Evolutionary conservation across 2,329 filamentous ascomycete genomes (phyloP).

Genomic region (Colletotrichum abscissum): DNA sequence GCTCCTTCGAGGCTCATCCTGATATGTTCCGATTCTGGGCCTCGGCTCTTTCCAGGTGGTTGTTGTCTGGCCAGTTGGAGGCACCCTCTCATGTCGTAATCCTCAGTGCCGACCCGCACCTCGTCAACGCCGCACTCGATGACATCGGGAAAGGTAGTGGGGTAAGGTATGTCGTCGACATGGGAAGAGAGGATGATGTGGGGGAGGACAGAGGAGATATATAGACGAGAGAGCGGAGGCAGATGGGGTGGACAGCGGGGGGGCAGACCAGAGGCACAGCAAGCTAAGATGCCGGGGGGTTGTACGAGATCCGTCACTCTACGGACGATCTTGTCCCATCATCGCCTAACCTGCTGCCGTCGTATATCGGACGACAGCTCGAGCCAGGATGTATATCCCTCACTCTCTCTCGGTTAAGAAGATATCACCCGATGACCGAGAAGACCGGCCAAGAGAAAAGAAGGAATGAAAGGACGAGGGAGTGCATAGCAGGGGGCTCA

Average conservation of each 20-base stretch:
- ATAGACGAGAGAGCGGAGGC: slow-evolving; percentile 4
- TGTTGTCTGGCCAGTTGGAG: background rate
- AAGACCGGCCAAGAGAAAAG: background rate
- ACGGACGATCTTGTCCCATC: slow-evolving; percentile 34
- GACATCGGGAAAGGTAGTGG: background rate
- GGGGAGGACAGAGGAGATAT: slow-evolving; percentile 12
- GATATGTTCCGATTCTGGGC: background rate
- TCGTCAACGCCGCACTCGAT: slow-evolving; percentile 1
- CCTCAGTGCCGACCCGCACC: background rate
- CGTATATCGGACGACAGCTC: slow-evolving; percentile 18
- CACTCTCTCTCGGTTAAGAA: slow-evolving; percentile 25
- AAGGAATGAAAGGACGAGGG: slow-evolving; percentile 6
- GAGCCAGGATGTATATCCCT: slow-evolving; percentile 21
- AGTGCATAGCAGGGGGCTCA: background rate
- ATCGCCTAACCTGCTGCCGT: slow-evolving; percentile 15
- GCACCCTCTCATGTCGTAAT: background rate
- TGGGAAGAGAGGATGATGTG: background rate
- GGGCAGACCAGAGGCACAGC: background rate
- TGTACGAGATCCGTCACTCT: slow-evolving; percentile 28
- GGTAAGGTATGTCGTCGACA: background rate
- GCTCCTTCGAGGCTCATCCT: background rate
- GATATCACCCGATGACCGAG: slow-evolving; percentile 16
- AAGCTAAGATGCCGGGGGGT: slow-evolving; percentile 16
- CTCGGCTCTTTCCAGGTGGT: background rate
- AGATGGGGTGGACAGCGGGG: background rate